A percentile compares a stretch with the other conserved stretches of the same genome.
Conservation (phyloP, 352 stramenopile genomes). For the Phytophthora fragariaefolia region DNA sequence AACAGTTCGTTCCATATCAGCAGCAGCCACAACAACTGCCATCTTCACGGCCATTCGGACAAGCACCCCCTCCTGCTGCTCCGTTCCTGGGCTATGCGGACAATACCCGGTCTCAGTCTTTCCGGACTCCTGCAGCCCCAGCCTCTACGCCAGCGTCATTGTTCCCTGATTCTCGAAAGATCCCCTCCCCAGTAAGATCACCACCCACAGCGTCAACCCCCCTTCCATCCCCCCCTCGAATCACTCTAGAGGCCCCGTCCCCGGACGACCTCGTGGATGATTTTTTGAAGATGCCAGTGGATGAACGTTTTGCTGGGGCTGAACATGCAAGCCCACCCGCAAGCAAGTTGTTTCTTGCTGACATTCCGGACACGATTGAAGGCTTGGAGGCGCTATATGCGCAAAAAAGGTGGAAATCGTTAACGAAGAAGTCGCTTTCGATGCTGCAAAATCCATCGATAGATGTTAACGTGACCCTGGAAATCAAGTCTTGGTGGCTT, state of each 20-base stretch:
- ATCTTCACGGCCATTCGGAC: slow-evolving; percentile 35
- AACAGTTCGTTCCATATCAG: slow-evolving; percentile 29
- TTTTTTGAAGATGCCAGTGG: slow-evolving; percentile 63
- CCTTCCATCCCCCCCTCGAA: slow-evolving; percentile 24
- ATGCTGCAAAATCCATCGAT: slow-evolving; percentile 74
- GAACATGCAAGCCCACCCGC: slow-evolving; percentile 33
- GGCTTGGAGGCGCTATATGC: slow-evolving; percentile 64
- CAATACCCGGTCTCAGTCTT: slow-evolving; percentile 51
- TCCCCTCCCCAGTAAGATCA: slow-evolving; percentile 25
- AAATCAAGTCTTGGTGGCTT: slow-evolving; percentile 87
- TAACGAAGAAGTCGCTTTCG: slow-evolving; percentile 76
- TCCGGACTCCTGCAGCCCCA: slow-evolving; percentile 26
- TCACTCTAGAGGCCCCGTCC: slow-evolving; percentile 37
- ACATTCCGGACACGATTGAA: slow-evolving; percentile 66
- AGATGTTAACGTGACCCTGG: slow-evolving; percentile 50
- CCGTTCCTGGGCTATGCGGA: slow-evolving; percentile 76
- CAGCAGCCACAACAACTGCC: slow-evolving; percentile 28
- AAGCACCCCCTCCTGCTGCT: slow-evolving; percentile 65
- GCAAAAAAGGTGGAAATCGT: slow-evolving; percentile 74
- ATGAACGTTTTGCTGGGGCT: slow-evolving; percentile 41
- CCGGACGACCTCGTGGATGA: slow-evolving; percentile 67
- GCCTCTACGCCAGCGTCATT: slow-evolving; percentile 19
- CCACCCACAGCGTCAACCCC: slow-evolving; percentile 20
- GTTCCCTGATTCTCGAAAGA: slow-evolving; percentile 23
- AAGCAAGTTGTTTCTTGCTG: slow-evolving; percentile 56